phyloP scores from a whole-genome alignment of 2,329 filamentous ascomycete species.

The Fusarium sp. region DNA sequence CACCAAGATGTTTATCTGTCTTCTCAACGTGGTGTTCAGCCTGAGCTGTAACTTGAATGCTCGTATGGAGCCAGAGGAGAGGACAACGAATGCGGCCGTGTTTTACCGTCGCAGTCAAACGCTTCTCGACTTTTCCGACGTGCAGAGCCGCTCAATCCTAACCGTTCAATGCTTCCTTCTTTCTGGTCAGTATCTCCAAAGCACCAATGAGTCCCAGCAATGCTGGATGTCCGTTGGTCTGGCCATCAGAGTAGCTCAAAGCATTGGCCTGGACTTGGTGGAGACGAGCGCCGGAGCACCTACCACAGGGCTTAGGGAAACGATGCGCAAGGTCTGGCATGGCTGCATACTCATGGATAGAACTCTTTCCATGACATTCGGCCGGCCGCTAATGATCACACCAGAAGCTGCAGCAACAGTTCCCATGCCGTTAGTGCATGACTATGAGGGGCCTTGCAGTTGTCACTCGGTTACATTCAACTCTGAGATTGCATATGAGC shows the following conservation, averaged over 20 bases:
- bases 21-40: not conserved
- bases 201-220: not conserved
- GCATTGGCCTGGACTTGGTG: not conserved
- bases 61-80: not conserved
- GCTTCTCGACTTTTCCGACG: not conserved
- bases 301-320: not conserved
- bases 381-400: not conserved
- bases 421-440: not conserved
- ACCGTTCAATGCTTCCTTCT: not conserved
- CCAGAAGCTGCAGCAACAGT: not conserved
- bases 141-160: not conserved
- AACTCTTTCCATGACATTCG: not conserved
- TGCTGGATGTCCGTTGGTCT: not conserved
- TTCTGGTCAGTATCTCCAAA: not conserved
- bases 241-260: not conserved
- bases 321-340: not conserved
- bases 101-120: not conserved
- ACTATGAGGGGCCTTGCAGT: not conserved
- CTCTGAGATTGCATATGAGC: not conserved
- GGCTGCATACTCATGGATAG: not conserved
- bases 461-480: not conserved
- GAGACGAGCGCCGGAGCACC: not conserved
- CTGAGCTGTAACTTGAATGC: not conserved
- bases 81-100: not conserved
- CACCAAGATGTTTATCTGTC: not conserved